phyloP scores from a whole-genome alignment of 306 rosid genomes.

The Ceratonia siliqua region DNA sequence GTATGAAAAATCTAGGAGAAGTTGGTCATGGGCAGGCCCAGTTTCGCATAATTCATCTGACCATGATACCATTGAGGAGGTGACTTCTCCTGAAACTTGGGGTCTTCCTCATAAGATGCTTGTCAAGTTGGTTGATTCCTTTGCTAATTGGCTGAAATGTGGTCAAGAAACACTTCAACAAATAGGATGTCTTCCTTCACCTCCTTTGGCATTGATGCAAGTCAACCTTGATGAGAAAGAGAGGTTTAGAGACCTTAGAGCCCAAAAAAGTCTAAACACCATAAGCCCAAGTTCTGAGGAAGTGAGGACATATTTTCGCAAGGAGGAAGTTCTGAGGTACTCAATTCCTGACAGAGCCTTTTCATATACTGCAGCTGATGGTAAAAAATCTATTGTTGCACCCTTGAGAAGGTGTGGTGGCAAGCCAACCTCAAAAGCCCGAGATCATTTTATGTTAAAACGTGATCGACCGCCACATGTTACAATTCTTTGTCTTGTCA shows the following conservation, averaged over 20 bases:
- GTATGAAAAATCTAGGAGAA: constrained; percentile 74
- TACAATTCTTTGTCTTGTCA: constrained; percentile 95
- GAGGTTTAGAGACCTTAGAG: constrained; percentile 93
- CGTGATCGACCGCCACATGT: constrained; percentile 99
- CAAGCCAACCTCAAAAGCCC: constrained; percentile 98
- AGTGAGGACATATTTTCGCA: constrained; percentile 87
- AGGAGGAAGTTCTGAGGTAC: constrained; percentile 94
- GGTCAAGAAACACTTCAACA: constrained; percentile 98
- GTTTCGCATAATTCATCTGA: constrained; percentile 57
- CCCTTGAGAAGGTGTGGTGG: constrained; percentile 99
- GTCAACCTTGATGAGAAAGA: constrained; percentile 95
- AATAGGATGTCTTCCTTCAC: constrained; percentile 96
- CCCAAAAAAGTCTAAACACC: constrained; percentile 97
- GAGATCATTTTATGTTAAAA: constrained; percentile 99
- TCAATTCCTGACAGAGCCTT: constrained; percentile 99
- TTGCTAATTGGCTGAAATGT: constrained; percentile 98
- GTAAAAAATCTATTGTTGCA: constrained; percentile 95
- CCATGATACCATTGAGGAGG: constrained; percentile 71
- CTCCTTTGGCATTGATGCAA: constrained; percentile 91
- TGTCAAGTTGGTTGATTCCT: constrained; percentile 94
- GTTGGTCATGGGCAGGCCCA: constrained; percentile 97
- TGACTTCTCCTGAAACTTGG: constrained; percentile 91
- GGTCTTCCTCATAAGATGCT: constrained; percentile 93
- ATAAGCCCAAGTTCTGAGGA: constrained; percentile 88
- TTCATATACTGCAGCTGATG: constrained; percentile 96